Base-by-base conservation (phyloP, 208 protist species). In the Acanthamoeba sp. region DNA sequence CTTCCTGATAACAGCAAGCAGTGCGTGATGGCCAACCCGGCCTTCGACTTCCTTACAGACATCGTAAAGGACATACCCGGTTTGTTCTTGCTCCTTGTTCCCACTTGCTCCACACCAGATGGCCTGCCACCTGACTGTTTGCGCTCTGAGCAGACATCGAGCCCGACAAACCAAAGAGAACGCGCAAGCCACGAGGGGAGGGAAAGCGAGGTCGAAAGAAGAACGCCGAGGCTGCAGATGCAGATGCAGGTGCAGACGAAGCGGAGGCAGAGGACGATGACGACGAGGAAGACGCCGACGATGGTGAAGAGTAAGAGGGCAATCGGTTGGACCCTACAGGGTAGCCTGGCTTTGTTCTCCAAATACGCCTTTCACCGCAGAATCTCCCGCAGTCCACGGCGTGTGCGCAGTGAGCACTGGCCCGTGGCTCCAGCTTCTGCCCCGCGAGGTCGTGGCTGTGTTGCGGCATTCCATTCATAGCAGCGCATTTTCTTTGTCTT, bases 141-240 rank as follows among this genome's bases (percentile, higher is more conserved):
- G 36, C 24, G 71, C 0, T 71, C 14, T 27, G 20, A 1, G 22
- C 71, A 82, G 82, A 90, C 45, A 66, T 69, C 18, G 82, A 69
- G 40, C 82, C 82, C 69, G 82, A 69, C 52, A 90, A 64, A 32
- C 55, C 82, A 16, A 57, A n/a, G 40, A 90, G 45, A 29, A 57
- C 82, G 24, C 82, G 82, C 38, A 90, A 90, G 82, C 82, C 82
- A 29, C 45, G 82, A 90, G 82, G 42, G n/a, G 82, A 90, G 48
- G 55, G 55, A 32, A 85, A 85, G 76, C 38, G 76, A 45, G 45
- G 76, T 36, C 38, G 76, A 6, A 85, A 85, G 76, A 45, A 85
- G 45, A 20, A 32, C 34, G 16, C 42, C 76, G 45, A 55, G 42
- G n/a, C 76, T 45, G 40, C 36, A 38, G 71, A 45, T n/a, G 40